These are phyloP conservation scores for Spergularia bocconei DNA, from an alignment of 148 eudicot genomes.

Conservation along the genomic window DNA sequence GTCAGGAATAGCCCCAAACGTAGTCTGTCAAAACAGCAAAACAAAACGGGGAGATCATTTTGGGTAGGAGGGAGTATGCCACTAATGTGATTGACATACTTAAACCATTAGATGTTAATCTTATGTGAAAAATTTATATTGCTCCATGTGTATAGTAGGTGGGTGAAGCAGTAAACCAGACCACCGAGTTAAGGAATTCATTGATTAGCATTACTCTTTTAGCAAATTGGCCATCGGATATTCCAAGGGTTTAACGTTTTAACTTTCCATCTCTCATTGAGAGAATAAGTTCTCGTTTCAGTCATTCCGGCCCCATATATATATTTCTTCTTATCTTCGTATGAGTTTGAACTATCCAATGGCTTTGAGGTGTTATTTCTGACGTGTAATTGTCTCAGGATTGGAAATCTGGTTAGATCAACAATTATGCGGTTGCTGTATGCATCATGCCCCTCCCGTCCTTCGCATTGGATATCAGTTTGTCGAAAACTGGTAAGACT, in stretches of 20 bases:
- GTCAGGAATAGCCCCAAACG: too few relatives aligned
- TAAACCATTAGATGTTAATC: background rate
- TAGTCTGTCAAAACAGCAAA: too few relatives aligned
- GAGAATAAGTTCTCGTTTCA: background rate
- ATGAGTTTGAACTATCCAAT: slow-evolving; percentile 1
- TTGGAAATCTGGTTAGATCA: slow-evolving; percentile 73
- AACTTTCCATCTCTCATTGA: background rate
- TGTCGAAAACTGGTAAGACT: slow-evolving; percentile 67
- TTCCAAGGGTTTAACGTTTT: background rate
- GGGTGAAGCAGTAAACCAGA: background rate
- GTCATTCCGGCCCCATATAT: background rate
- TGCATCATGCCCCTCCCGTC: slow-evolving; percentile 77
- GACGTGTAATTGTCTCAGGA: slow-evolving; percentile 39
- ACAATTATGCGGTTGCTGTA: slow-evolving; percentile 83
- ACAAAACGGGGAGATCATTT: too few relatives aligned
- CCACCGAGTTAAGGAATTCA: background rate
- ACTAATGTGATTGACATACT: background rate
- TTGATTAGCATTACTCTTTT: slow-evolving; percentile 5
- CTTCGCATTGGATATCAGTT: slow-evolving; percentile 81
- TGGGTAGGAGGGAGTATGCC: too few relatives aligned
- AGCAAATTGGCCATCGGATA: background rate
- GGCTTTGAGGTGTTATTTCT: background rate
- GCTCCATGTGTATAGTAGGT: background rate
- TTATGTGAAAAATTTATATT: background rate
- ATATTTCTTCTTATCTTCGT: background rate